Evolutionary conservation across 805 yeast genomes (phyloP).

Genomic region (Sungouiella blattae): DNA sequence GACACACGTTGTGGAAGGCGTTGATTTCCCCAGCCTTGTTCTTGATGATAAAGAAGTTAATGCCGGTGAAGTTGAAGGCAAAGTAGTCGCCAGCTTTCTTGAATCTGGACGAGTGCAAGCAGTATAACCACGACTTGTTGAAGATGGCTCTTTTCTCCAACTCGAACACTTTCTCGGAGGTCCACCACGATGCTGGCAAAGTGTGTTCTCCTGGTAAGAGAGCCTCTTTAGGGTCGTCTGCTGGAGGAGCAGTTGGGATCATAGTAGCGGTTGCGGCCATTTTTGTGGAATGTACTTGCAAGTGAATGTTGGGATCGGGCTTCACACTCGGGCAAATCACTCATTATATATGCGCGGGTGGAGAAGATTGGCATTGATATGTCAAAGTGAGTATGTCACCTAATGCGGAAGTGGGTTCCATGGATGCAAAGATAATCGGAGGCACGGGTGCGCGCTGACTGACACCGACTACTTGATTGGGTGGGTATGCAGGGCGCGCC

Average conservation of each 20-base stretch:
- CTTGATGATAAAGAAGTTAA: slow-evolving; percentile 54
- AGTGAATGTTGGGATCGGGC: neutral
- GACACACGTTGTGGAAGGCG: slow-evolving; percentile 63
- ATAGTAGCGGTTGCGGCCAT: slow-evolving; percentile 2
- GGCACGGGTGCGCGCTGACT: neutral
- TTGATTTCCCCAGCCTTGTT: slow-evolving; percentile 48
- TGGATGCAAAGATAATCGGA: neutral
- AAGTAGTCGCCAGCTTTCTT: slow-evolving; percentile 56
- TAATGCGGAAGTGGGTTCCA: too few relatives aligned
- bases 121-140: slow-evolving; percentile 54
- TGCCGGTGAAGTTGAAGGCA: slow-evolving; percentile 48
- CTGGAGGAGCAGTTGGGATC: slow-evolving; percentile 24
- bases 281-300: neutral
- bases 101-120: slow-evolving; percentile 51
- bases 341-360: too few relatives aligned
- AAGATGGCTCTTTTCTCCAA: slow-evolving; percentile 57
- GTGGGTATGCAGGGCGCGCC: slow-evolving; percentile 1
- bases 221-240: slow-evolving; percentile 10
- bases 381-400: too few relatives aligned
- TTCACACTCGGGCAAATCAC: neutral
- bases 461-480: slow-evolving; percentile 1
- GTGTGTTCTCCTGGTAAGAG: slow-evolving; percentile 39
- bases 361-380: too few relatives aligned
- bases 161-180: slow-evolving; percentile 54
- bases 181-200: slow-evolving; percentile 67